These are phyloP conservation scores for Trichophyton schoenleinii DNA, from an alignment of 2,329 filamentous ascomycete genomes.

Conservation along the genomic window DNA sequence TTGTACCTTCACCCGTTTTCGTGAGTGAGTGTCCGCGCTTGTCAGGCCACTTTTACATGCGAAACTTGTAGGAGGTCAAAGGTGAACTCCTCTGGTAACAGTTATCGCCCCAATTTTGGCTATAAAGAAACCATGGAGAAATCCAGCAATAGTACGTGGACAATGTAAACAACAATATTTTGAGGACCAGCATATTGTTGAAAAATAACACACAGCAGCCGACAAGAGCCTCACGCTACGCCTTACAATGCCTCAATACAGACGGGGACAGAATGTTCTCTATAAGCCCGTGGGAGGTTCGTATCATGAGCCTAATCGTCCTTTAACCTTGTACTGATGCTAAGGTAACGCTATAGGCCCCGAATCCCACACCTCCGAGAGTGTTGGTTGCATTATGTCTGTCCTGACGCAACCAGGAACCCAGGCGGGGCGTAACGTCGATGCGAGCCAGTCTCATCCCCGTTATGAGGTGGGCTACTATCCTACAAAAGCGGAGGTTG, in stretches of 20 bases:
- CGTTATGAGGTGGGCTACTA: slow-evolving; percentile 23
- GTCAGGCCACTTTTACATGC: no score
- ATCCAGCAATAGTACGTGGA: background rate
- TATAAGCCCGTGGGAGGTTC: slow-evolving; percentile 29
- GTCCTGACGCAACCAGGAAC: slow-evolving; percentile 23
- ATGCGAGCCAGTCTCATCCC: slow-evolving; percentile 23
- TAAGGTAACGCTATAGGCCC: slow-evolving; percentile 17
- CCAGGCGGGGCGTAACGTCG: slow-evolving; percentile 22
- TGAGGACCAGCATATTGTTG: background rate
- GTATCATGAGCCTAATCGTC: slow-evolving; percentile 3
- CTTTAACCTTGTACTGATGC: background rate
- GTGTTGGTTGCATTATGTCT: slow-evolving; percentile 21
- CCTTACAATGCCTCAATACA: slow-evolving; percentile 8
- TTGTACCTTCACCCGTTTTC: background rate
- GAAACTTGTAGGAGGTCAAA: no score
- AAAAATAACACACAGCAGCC: background rate
- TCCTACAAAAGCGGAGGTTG: background rate
- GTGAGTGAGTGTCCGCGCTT: no score
- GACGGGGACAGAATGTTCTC: slow-evolving; percentile 19
- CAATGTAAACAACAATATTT: no score
- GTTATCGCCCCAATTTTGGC: background rate
- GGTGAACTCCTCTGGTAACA: no score
- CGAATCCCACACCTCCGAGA: slow-evolving; percentile 24
- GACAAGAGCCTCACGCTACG: no score
- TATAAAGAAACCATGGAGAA: background rate